These are phyloP conservation scores for Rhexocercosporidium sp. DNA, from an alignment of 2,329 filamentous ascomycete species.

Conservation along the genomic window DNA sequence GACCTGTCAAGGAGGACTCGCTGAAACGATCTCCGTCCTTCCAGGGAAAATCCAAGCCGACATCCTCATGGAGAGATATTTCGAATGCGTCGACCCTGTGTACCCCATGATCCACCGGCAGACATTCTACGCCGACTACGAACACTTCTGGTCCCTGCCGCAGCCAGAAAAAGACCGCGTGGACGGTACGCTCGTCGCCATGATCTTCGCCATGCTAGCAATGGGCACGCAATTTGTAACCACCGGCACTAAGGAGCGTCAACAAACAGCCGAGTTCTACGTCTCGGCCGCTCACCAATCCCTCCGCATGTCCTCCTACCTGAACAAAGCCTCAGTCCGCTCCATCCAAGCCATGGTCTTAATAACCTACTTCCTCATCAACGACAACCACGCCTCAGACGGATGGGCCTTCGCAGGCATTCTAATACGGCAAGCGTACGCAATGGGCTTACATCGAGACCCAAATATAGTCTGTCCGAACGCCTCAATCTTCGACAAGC, in stretches of 20 bases:
- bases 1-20: conserved; percentile 77
- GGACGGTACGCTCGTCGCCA: conserved; percentile 72
- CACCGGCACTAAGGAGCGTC: conserved; percentile 62
- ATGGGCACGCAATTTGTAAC: conserved; percentile 80
- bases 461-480: conserved; percentile 75
- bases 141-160: conserved; percentile 73
- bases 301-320: conserved; percentile 74
- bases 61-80: conserved; percentile 67
- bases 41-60: conserved; percentile 79
- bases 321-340: conserved; percentile 74
- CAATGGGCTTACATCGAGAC: conserved; percentile 80
- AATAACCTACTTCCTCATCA: conserved; percentile 84
- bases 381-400: conserved; percentile 83
- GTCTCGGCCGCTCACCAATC: conserved; percentile 81
- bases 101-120: conserved; percentile 81
- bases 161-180: conserved; percentile 60
- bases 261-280: conserved; percentile 82
- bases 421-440: conserved; percentile 77
- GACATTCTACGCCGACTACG: conserved; percentile 79
- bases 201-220: conserved; percentile 79
- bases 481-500: conserved; percentile 73
- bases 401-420: conserved; percentile 84
- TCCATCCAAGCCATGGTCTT: conserved; percentile 83
- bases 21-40: conserved; percentile 76
- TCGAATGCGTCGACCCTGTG: conserved; percentile 76